Base-by-base conservation (phyloP, 495 filamentous ascomycete species). In the Penicillium coprophilum region DNA sequence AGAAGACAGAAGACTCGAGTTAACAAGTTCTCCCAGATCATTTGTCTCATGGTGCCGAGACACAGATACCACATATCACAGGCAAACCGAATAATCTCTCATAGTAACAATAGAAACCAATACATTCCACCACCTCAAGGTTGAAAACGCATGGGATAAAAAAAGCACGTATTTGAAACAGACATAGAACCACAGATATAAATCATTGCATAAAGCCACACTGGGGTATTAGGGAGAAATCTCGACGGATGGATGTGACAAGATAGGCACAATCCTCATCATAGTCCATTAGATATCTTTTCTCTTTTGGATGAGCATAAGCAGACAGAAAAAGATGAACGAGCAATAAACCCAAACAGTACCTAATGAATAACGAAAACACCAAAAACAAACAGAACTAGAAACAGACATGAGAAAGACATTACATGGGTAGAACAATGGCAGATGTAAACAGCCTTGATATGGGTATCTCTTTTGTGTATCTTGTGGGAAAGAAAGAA, bases 381-480 rank as follows among this genome's bases (percentile, higher is more conserved):
- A 36, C 7, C 15, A 46, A 32, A 17, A 19, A 49, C 6, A 7
- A 11, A 44, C 19, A 10, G 13, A 53, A 13, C 1, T 7, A 54
- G 13, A 24, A 28, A 34, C 44, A 19, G 23, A 38, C 34, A 17
- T 11, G 13, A 11, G 10, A 43, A 17, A 43, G 15, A 20, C 45
- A 31, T 46, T 31, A 52, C 24, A 15, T 36, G 15, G 34, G 34
- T 15, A 11, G 24, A 32, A 28, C 8, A 41, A 54, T 28, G 43
- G 30, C 52, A 54, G 30, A 38, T 20, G 6, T 54, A 46, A 19
- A 32, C 4, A 31, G 28, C 52, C 45, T 28, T 47, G 28, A 54
- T 24, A 36, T 44, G 52, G 52, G 52, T 54, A 54, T 54, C 52
- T 54, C 52, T 54, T 54, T 54, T 46, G 32, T 46, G 41, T 54